A percentile compares a stretch with the other conserved stretches of the same genome.
phyloP scores from a whole-genome alignment of 305 asterid genomes.

The Caryopteris hybrid region DNA sequence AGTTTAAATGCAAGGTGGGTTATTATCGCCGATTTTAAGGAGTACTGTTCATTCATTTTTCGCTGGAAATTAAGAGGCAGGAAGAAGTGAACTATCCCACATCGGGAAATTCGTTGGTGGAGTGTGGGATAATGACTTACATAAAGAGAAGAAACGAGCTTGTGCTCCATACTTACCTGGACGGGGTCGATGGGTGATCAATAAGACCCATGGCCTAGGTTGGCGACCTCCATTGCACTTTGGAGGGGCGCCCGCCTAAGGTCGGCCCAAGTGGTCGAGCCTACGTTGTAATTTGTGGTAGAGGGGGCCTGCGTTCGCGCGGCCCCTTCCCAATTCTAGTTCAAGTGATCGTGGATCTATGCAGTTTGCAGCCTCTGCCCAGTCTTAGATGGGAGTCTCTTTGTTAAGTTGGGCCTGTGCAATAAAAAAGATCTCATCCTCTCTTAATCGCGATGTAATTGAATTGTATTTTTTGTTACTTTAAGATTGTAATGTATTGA shows the following conservation, averaged over 20 bases:
- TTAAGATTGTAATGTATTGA: too few relatives aligned
- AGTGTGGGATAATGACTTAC: neutral
- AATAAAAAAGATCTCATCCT: too few relatives aligned
- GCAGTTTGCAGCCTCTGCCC: too few relatives aligned
- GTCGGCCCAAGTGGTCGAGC: conserved; percentile 51
- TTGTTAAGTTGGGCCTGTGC: too few relatives aligned
- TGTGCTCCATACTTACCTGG: conserved; percentile 26
- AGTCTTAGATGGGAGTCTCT: too few relatives aligned
- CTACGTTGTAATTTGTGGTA: conserved; percentile 52
- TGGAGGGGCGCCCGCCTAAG: conserved; percentile 40
- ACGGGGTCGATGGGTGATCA: conserved; percentile 47
- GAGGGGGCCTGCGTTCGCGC: conserved; percentile 84
- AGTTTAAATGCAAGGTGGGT: too few relatives aligned
- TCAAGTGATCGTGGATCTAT: too few relatives aligned
- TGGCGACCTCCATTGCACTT: conserved; percentile 51
- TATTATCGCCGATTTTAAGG: too few relatives aligned
- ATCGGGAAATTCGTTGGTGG: neutral
- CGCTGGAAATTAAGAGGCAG: too few relatives aligned
- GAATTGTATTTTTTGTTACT: too few relatives aligned
- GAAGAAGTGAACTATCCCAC: neutral
- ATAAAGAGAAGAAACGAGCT: neutral
- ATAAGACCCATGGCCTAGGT: conserved; percentile 38
- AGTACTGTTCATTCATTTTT: too few relatives aligned
- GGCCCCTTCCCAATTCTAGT: conserved; percentile 30
- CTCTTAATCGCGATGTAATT: too few relatives aligned